These are phyloP conservation scores for Xylaria polymorpha DNA, from an alignment of 2,329 filamentous ascomycete genomes.

Conservation along the genomic window DNA sequence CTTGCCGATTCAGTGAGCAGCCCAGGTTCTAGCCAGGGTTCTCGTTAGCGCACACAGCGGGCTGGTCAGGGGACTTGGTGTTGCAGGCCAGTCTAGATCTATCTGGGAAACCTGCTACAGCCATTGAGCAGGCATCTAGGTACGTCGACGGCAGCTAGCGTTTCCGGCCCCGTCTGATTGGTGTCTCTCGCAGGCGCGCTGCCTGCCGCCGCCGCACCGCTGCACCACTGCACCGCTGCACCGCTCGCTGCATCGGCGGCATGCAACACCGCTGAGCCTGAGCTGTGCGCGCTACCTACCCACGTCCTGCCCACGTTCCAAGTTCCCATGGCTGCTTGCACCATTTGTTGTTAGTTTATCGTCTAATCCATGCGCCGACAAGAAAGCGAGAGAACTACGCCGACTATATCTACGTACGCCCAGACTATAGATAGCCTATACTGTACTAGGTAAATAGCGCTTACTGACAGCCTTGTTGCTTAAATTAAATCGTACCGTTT, in stretches of 20 bases:
- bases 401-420: not conserved
- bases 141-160: constrained; percentile 17
- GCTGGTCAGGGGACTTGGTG: constrained; percentile 17
- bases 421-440: not conserved
- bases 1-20: constrained; percentile 7
- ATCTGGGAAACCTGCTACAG: constrained; percentile 23
- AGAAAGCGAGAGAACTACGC: not conserved
- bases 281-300: not conserved
- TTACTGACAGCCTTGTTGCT: not conserved
- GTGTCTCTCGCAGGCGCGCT: constrained; percentile 8
- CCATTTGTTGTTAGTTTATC: not conserved
- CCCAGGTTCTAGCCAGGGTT: constrained; percentile 1
- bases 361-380: not conserved
- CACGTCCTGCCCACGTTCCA: not conserved
- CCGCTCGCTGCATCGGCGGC: not conserved
- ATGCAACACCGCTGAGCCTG: not conserved
- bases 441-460: not conserved
- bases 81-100: constrained; percentile 34
- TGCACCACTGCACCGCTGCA: not conserved
- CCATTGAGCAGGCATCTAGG: not conserved
- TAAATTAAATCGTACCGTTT: not conserved
- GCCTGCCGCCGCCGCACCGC: constrained; percentile 26
- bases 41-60: constrained; percentile 3
- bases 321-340: too few relatives aligned
- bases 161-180: constrained; percentile 23